Conservation (phyloP, 1,284 basidiomycete genomes). For the Ganoderma leucocontextum region DNA sequence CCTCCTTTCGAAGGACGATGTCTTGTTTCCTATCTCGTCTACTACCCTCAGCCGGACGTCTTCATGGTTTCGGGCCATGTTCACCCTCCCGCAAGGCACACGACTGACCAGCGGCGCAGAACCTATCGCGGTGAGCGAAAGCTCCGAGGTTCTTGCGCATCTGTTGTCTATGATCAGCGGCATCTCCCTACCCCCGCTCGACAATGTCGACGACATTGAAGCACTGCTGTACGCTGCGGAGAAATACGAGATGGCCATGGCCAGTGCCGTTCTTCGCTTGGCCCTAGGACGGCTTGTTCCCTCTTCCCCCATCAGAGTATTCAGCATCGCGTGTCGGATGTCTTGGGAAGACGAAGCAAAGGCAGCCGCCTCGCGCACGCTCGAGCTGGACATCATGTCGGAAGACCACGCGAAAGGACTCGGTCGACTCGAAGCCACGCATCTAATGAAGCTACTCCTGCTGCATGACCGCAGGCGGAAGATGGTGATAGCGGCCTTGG, state of each 20-base stretch:
- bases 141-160: constrained; percentile 54
- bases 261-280: constrained; percentile 57
- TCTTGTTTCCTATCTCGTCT: constrained; percentile 61
- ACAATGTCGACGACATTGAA: constrained; percentile 57
- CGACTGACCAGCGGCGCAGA: constrained; percentile 44
- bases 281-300: constrained; percentile 28
- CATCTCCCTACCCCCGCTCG: constrained; percentile 53
- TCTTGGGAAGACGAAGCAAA: constrained; percentile 62
- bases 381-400: constrained; percentile 53
- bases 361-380: constrained; percentile 53
- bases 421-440: constrained; percentile 23
- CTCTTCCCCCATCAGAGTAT: constrained; percentile 56
- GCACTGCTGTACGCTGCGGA: constrained; percentile 62
- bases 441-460: constrained; percentile 32
- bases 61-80: constrained; percentile 62
- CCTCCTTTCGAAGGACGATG: constrained; percentile 48
- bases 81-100: constrained; percentile 57
- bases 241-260: constrained; percentile 71
- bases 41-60: constrained; percentile 63
- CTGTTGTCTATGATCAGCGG: constrained; percentile 66
- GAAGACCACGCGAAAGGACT: constrained; percentile 37
- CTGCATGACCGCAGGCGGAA: constrained; percentile 30
- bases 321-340: constrained; percentile 60
- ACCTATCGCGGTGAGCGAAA: constrained; percentile 61
- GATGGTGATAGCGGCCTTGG: constrained; percentile 1